Conservation (phyloP, 208 protist genomes). For the Blastocrithidia nonstop region DNA sequence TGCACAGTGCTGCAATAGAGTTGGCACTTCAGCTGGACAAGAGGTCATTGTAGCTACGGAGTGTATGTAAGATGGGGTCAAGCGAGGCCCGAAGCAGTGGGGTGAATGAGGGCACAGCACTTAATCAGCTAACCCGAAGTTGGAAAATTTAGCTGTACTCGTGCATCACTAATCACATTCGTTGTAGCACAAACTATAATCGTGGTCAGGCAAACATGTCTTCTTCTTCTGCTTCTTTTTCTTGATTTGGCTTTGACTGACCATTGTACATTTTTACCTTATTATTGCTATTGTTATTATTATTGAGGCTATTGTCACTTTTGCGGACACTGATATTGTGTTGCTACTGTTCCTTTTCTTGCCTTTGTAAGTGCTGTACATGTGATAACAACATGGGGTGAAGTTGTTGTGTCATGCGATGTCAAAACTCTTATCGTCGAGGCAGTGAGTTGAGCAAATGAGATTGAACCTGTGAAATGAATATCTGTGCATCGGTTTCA, state of each 20-base stretch:
- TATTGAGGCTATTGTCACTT: slow-evolving; percentile 1
- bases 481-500: slow-evolving; percentile 10
- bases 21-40: slow-evolving; percentile 13
- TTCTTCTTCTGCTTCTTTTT: slow-evolving; percentile 2
- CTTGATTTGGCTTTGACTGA: too few species aligned
- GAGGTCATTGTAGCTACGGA: slow-evolving; percentile 13
- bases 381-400: slow-evolving; percentile 20
- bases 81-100: slow-evolving; percentile 11
- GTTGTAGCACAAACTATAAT: slow-evolving; percentile 49
- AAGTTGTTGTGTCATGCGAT: slow-evolving; percentile 82
- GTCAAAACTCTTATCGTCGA: slow-evolving; percentile 82
- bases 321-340: too few species aligned
- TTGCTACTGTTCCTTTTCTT: not conserved
- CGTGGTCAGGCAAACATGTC: too few species aligned
- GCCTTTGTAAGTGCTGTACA: not conserved
- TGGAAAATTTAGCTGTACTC: slow-evolving; percentile 64
- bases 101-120: slow-evolving; percentile 43
- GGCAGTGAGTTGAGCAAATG: slow-evolving; percentile 47
- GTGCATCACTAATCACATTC: slow-evolving; percentile 68
- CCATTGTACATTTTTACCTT: not conserved
- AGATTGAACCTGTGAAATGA: slow-evolving; percentile 46
- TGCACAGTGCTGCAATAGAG: slow-evolving; percentile 48
- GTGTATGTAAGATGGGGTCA: not conserved
- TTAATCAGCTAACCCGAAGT: slow-evolving; percentile 59
- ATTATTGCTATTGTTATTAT: not conserved